Evolutionary conservation across 106 monocot genomes (phyloP).

Genomic region (Acorus gramineus): DNA sequence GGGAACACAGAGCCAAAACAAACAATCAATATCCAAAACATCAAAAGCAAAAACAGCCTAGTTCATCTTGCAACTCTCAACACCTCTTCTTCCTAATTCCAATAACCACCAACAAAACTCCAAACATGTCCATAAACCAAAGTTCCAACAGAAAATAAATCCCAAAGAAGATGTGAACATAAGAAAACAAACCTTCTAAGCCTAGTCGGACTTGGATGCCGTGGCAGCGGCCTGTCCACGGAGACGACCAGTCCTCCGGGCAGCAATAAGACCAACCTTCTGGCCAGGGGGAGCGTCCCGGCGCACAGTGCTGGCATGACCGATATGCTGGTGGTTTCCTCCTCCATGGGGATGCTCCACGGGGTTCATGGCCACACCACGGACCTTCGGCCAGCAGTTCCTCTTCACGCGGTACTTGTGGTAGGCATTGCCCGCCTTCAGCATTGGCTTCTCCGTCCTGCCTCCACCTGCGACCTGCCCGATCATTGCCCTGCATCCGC

Average conservation of each 20-base stretch:
- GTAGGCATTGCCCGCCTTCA: slow-evolving; percentile 17
- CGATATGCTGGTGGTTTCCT: slow-evolving; percentile 38
- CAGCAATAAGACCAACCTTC: slow-evolving; percentile 28
- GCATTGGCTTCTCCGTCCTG: slow-evolving; percentile 13
- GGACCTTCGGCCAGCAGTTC: slow-evolving; percentile 26
- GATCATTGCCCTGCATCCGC: slow-evolving; percentile 17
- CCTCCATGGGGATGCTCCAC: slow-evolving; percentile 19
- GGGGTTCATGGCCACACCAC: slow-evolving; percentile 6
- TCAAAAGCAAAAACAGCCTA: no score
- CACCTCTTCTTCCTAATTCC: no score
- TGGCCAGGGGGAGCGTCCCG: slow-evolving; percentile 26
- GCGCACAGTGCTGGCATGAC: slow-evolving; percentile 18
- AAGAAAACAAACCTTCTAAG: no score
- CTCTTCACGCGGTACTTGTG: slow-evolving; percentile 26
- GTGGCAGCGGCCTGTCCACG: slow-evolving; percentile 34
- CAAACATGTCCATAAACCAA: no score
- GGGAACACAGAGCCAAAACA: no score
- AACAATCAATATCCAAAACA: no score
- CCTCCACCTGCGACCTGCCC: slow-evolving; percentile 22
- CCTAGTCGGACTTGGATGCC: slow-evolving; percentile 21
- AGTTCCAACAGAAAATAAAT: no score
- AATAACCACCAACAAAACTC: no score
- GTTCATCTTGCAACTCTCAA: no score
- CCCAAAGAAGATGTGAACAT: no score
- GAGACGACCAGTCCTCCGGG: slow-evolving; percentile 26